Evolutionary conservation across 805 yeast genomes (phyloP), one percentile per base, ranked within the genome.

Genomic region (Starmerella vitae): DNA sequence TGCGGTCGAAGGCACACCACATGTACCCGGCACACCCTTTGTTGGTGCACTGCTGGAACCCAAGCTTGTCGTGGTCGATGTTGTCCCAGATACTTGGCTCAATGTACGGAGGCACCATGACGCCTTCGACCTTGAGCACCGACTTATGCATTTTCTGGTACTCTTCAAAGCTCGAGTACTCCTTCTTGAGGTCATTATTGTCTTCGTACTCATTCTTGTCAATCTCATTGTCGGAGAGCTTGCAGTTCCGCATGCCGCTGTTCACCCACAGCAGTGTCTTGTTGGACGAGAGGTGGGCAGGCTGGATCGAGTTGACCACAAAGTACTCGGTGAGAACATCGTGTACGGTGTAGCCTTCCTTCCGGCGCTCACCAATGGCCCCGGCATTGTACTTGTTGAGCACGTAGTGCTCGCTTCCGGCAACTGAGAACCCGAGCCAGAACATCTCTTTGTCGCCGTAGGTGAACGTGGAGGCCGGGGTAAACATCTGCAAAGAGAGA

Each of bases 361-460:
- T 27, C 7, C 30, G 17, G 7, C 17, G n/a, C 13, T 30, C 33
- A 8, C 34, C 34, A 13, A 17, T 17, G 26, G 26, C 17, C 9
- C 21, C 34, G 12, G 15, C 18, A 3, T 21, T 25, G n/a, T 36
- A 3, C 14, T 24, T 26, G 15, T 22, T 22, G 29, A 37, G 21
- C 13, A 7, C 14, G 13, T 31, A 29, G 6, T 20, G 20, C 9
- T 17, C 20, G 9, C 28, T 27, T n/a, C 41, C 44, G 10, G 38
- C 25, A 5, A 29, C 29, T 3, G 17, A 19, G n/a, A 37, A 37
- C n/a, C 37, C 41, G 3, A 33, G 15, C 44, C 41, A 36, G 19
- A 41, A 29, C 20, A 41, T 26, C 30, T 41, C 44, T 15, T 41
- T 41, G 32, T 39, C 33, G 3, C 44, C 44, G 20, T 22, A 28